These are phyloP conservation scores for Neurospora sp. DNA, from an alignment of 495 filamentous ascomycete species.

Conservation along the genomic window DNA sequence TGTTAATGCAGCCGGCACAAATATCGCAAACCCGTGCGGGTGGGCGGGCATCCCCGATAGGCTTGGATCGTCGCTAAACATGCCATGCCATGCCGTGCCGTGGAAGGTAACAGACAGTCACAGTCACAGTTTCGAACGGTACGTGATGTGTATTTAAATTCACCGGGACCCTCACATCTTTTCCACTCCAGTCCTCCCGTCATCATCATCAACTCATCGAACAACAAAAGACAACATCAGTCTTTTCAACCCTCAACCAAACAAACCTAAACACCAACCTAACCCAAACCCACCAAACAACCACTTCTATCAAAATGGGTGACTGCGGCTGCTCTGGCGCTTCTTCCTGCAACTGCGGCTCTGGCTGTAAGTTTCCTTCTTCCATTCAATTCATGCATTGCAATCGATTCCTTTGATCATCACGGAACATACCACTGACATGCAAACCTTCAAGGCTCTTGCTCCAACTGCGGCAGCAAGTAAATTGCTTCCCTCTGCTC, in stretches of 20 bases:
- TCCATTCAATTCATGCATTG: background rate
- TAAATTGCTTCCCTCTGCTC: background rate
- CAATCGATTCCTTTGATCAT: background rate
- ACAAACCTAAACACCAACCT: constrained; percentile 5
- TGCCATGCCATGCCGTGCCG: background rate
- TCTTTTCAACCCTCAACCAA: constrained; percentile 3
- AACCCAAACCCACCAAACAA: constrained; percentile 10
- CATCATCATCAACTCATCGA: background rate
- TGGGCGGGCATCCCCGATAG: background rate
- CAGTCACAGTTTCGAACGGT: background rate
- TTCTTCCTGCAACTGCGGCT: constrained; percentile 31
- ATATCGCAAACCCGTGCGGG: background rate
- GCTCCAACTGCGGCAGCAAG: constrained; percentile 30
- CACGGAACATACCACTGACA: background rate
- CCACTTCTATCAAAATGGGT: constrained; percentile 31
- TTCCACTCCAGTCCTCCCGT: background rate
- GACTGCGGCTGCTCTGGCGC: constrained; percentile 36
- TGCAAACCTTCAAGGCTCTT: constrained; percentile 21
- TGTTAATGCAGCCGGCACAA: background rate
- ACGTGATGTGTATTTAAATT: background rate
- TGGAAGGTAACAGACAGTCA: background rate
- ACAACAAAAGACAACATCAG: constrained; percentile 5
- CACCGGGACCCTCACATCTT: background rate
- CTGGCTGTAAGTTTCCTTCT: constrained; percentile 26
- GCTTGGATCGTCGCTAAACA: background rate